Base-by-base conservation (phyloP, 441 rosid genomes). In the Flueggea neowawraea region DNA sequence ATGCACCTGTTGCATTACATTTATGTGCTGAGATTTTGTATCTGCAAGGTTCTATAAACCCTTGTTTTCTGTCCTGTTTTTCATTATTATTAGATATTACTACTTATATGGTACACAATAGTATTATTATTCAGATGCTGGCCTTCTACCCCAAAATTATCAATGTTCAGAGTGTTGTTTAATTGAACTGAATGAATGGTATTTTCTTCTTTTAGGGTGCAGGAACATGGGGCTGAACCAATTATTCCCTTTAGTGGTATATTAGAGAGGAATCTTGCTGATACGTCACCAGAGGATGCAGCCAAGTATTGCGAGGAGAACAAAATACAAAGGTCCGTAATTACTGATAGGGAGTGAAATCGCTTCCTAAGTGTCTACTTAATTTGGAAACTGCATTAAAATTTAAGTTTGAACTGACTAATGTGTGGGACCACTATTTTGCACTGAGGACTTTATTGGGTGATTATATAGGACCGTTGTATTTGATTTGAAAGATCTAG, bases 181-280 rank as follows among this genome's bases (percentile, higher is more conserved):
- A n/a, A 16, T 64, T 43, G 15, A 49, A 31, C 33, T 16, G 49
- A 65, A 50, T 68, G 50, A 55, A 7, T 48, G 22, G 43, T 16
- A 2, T 33, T 62, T 63, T 58, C 41, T 36, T 55, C 52, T 63
- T 65, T 54, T 67, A 92, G 98, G 99, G 98, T 95, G 72, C 98
- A 95, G 77, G 99, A 90, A 65, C 98, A 95, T 67, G 97, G 98
- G 28, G 95, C 88, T 31, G 98, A 88, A 79, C 57, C 83, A 54
- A 92, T 95, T 76, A 90, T 95, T 80, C 99, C 99, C 70, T 95
- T 95, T 69, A 92, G 99, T 51, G 84, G 91, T 69, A 80, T 49
- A 31, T 75, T 91, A 53, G 99, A 95, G 74, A 88, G 85, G 76
- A 88, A 68, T 71, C 88, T 95, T 52, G 82, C 91, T 64, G 99